Conservation (phyloP, 495 filamentous ascomycete genomes). For the Talaromyces wortmannii region DNA sequence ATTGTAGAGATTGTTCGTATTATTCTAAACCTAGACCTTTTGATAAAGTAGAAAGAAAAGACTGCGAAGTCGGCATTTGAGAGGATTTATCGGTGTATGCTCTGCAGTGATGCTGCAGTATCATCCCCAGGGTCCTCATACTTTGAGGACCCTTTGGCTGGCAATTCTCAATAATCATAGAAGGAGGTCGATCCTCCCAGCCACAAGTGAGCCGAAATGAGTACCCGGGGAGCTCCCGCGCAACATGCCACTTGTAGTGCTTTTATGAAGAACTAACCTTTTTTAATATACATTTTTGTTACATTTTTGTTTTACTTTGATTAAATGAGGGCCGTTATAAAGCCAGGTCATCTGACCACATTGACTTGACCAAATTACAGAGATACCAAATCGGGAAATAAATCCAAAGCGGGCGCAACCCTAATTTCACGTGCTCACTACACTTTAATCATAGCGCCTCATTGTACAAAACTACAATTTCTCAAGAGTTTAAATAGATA, state of each 20-base stretch:
- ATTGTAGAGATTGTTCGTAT: too few species aligned
- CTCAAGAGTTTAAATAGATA: too few species aligned
- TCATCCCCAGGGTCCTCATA: not conserved
- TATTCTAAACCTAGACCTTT: not conserved
- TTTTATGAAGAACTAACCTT: too few species aligned
- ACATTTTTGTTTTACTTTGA: not conserved
- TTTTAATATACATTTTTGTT: not conserved
- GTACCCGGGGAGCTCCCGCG: not conserved
- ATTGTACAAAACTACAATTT: too few species aligned
- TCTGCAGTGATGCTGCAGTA: not conserved
- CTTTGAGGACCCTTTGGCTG: not conserved
- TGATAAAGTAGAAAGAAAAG: not conserved
- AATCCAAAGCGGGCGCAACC: too few species aligned
- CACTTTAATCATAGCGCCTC: too few species aligned
- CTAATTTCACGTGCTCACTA: too few species aligned
- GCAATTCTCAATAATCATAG: too few species aligned
- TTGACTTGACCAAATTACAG: too few species aligned
- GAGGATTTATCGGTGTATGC: not conserved
- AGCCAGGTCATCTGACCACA: too few species aligned
- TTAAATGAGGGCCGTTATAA: too few species aligned
- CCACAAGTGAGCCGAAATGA: not conserved
- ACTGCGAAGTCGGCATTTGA: not conserved
- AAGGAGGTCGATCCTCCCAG: not conserved
- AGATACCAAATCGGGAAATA: too few species aligned
- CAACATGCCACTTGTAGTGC: not conserved